Evolutionary conservation across 768 basidiomycete genomes (phyloP), one percentile per base, ranked within the genome.

Genomic region (Leccinum boreale): DNA sequence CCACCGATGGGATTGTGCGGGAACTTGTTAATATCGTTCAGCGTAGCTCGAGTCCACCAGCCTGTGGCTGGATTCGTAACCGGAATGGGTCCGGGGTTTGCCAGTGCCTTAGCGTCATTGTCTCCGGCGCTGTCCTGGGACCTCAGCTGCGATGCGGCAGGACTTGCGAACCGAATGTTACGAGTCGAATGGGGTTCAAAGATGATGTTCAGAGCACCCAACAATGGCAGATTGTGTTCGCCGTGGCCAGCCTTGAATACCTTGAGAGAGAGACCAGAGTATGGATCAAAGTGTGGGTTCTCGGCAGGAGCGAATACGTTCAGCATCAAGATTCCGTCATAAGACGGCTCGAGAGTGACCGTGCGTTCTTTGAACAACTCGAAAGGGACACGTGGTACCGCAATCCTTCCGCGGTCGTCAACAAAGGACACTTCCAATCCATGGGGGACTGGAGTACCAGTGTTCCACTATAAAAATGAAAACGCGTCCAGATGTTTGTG

Each of bases 121-220:
- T 28, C 14, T 19, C 15, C 14, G 8, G 33, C 2, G 5, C n/a
- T 14, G 26, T 51, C n/a, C 21, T 52, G 21, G 21, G 21, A 33
- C 17, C 53, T 55, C 6, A 54, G 21, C 44, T 55, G 24, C 5
- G 23, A 15, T 14, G 60, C 57, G 31, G 58, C 58, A 26, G 60
- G 46, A 23, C 60, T 55, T 45, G 60, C 57, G 23, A 49, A 50
- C 1, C 53, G 60, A 4, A 61, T 45, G 11, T 61, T 61, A n/a
- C 60, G 60, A 9, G 58, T 61, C 39, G 60, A 47, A 26, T 61
- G 49, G 2, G 49, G 50, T 21, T 61, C 60, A 15, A 61, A 61
- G 11, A 61, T 15, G 29, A 61, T 19, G 26, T 61, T 61, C 46
- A 61, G 19, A 35, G 60, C 36, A 49, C 60, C 60, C 53, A 61